phyloP scores from a whole-genome alignment of 345 rosid species.

The Fremontodendron californicum region DNA sequence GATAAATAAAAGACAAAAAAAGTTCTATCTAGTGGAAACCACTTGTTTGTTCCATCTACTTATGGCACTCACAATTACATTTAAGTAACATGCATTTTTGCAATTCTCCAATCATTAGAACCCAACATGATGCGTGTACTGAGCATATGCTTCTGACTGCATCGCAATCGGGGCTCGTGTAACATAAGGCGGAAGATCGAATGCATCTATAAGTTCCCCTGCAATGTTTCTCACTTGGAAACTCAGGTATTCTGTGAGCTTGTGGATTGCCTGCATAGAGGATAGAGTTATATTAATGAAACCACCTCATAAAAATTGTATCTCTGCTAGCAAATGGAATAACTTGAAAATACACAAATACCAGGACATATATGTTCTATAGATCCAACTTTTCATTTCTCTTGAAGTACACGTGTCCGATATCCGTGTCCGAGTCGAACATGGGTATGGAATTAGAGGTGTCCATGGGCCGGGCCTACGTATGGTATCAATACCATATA shows the following conservation, averaged over 20 bases:
- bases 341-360: not conserved
- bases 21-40: not conserved
- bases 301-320: not conserved
- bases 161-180: constrained; percentile 95
- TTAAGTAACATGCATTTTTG: no score
- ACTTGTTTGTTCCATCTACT: not conserved
- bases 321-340: not conserved
- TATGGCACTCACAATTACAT: no score
- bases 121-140: constrained; percentile 79
- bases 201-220: constrained; percentile 73
- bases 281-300: not conserved
- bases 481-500: no score
- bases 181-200: constrained; percentile 72
- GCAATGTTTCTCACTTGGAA: constrained; percentile 88
- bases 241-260: constrained; percentile 73
- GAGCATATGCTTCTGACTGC: constrained; percentile 90
- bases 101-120: constrained; percentile 36
- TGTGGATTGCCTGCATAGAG: constrained; percentile 76
- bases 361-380: not conserved
- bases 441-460: no score
- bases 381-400: no score
- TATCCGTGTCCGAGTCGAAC: no score
- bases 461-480: no score
- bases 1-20: not conserved
- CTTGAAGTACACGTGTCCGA: no score